Evolutionary conservation across 2,329 filamentous ascomycete species (phyloP).

Genomic region (Thielaviopsis euricoi): DNA sequence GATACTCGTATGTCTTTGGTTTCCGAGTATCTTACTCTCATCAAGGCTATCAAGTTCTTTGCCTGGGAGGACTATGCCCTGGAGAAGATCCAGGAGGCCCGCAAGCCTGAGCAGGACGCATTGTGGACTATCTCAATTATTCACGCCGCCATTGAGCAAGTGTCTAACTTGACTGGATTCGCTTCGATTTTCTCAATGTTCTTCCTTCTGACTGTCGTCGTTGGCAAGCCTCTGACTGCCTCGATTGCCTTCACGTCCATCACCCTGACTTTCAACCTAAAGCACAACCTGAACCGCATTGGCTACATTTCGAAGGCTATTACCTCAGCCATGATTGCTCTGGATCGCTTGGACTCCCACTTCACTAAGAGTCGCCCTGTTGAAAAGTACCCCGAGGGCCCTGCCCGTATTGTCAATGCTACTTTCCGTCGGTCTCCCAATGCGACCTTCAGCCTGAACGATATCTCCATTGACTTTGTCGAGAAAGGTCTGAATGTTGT

Average conservation of each 20-base stretch:
- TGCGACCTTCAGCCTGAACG: constrained; percentile 30
- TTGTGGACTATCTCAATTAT: constrained; percentile 37
- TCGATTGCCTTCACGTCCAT: constrained; percentile 42
- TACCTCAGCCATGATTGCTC: constrained; percentile 28
- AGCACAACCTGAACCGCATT: constrained; percentile 26
- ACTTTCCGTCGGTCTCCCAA: constrained; percentile 33
- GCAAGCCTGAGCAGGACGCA: constrained; percentile 33
- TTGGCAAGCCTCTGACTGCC: constrained; percentile 31
- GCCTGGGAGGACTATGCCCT: constrained; percentile 40
- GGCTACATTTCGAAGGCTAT: constrained; percentile 19
- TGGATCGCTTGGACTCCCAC: constrained; percentile 37
- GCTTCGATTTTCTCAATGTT: constrained; percentile 38
- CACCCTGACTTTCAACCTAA: constrained; percentile 34
- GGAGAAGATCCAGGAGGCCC: constrained; percentile 32
- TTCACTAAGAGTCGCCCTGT: constrained; percentile 34
- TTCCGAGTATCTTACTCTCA: constrained; percentile 40
- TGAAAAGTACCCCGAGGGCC: constrained; percentile 30
- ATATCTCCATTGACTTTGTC: constrained; percentile 34
- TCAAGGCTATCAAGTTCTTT: constrained; percentile 44
- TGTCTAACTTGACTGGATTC: constrained; percentile 35
- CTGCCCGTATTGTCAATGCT: constrained; percentile 28
- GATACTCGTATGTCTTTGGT: constrained; percentile 40
- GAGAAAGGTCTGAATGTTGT: constrained; percentile 38
- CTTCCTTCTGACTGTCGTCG: constrained; percentile 31
- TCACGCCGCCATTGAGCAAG: constrained; percentile 28